A percentile compares a stretch with the other conserved stretches of the same genome.
Evolutionary conservation across 1,139 yeast genomes (phyloP).

Genomic region (Meyerozyma carpophila): DNA sequence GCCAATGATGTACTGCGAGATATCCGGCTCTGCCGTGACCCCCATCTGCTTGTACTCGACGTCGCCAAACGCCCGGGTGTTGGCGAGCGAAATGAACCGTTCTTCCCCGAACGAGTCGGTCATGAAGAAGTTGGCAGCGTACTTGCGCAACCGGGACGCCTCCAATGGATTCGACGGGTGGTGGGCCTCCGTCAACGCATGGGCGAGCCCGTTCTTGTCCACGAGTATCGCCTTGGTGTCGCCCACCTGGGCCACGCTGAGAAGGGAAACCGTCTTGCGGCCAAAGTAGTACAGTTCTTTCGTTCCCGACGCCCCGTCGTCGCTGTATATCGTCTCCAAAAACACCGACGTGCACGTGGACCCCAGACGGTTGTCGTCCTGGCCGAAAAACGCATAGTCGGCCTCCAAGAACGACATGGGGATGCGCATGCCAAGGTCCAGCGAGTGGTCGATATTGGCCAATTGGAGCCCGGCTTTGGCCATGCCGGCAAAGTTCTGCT

Average conservation of each 20-base stretch:
- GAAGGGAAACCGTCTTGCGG: slow-evolving; percentile 58
- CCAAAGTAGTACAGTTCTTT: slow-evolving; percentile 59
- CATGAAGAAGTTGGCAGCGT: slow-evolving; percentile 68
- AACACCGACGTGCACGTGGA: slow-evolving; percentile 81
- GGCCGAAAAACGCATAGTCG: slow-evolving; percentile 44
- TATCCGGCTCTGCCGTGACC: slow-evolving; percentile 88
- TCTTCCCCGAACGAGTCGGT: slow-evolving; percentile 94
- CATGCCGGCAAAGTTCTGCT: slow-evolving; percentile 39
- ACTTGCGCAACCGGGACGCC: slow-evolving; percentile 62
- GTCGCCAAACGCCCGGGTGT: slow-evolving; percentile 94
- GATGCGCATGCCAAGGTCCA: slow-evolving; percentile 56
- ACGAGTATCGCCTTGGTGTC: slow-evolving; percentile 87
- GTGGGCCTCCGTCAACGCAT: slow-evolving; percentile 71
- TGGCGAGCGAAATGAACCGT: slow-evolving; percentile 77
- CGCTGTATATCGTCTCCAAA: slow-evolving; percentile 43
- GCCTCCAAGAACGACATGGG: slow-evolving; percentile 59
- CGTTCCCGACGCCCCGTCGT: neutral
- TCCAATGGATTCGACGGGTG: slow-evolving; percentile 86
- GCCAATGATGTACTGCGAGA: slow-evolving; percentile 62
- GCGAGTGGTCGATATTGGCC: slow-evolving; percentile 14
- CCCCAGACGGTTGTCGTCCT: slow-evolving; percentile 47
- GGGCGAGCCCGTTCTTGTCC: slow-evolving; percentile 72
- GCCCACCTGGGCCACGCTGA: slow-evolving; percentile 89
- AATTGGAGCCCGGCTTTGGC: slow-evolving; percentile 20
- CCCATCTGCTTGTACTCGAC: slow-evolving; percentile 74